A percentile compares a stretch with the other conserved stretches of the same genome.
Evolutionary conservation across 352 stramenopile species (phyloP).

Genomic region (Pythium coloratum): DNA sequence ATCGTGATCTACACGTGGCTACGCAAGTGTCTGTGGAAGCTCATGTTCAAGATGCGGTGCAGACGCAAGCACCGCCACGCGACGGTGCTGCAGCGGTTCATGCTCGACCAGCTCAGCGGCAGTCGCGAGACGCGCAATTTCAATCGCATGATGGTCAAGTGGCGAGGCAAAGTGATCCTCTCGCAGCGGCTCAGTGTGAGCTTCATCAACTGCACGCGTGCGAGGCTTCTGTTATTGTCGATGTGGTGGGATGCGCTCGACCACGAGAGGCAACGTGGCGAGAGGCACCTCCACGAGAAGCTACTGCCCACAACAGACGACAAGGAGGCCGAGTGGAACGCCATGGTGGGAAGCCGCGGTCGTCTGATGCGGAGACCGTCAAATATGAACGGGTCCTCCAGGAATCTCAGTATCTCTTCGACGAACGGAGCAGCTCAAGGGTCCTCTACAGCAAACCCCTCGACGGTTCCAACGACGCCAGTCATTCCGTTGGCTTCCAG

Average conservation of each 20-base stretch:
- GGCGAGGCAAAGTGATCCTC: constrained; percentile 69
- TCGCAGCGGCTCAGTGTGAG: constrained; percentile 52
- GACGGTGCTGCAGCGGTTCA: constrained; percentile 50
- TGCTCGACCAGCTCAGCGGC: constrained; percentile 53
- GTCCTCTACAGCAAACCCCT: background rate
- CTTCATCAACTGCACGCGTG: constrained; percentile 59
- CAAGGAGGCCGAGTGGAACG: constrained; percentile 40
- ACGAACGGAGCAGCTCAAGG: background rate
- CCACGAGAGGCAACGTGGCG: constrained; percentile 62
- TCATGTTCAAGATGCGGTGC: constrained; percentile 56
- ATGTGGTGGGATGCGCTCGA: constrained; percentile 66
- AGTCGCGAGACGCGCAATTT: constrained; percentile 71
- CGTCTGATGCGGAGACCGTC: constrained; percentile 13
- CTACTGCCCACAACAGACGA: constrained; percentile 35
- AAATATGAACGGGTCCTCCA: constrained; percentile 5
- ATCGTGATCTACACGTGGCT: constrained; percentile 68
- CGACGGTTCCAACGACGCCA: background rate
- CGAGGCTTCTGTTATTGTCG: constrained; percentile 52
- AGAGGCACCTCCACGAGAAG: constrained; percentile 44
- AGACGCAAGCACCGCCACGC: constrained; percentile 37
- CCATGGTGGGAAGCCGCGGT: constrained; percentile 20
- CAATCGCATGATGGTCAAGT: constrained; percentile 72
- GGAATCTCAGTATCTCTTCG: constrained; percentile 8
- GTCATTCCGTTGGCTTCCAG: background rate
- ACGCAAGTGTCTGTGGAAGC: constrained; percentile 69